Percentiles rank a stretch among this genome's conserved stretches.
Evolutionary conservation across 2,329 filamentous ascomycete species (phyloP).

Genomic region (Ustulina deusta): DNA sequence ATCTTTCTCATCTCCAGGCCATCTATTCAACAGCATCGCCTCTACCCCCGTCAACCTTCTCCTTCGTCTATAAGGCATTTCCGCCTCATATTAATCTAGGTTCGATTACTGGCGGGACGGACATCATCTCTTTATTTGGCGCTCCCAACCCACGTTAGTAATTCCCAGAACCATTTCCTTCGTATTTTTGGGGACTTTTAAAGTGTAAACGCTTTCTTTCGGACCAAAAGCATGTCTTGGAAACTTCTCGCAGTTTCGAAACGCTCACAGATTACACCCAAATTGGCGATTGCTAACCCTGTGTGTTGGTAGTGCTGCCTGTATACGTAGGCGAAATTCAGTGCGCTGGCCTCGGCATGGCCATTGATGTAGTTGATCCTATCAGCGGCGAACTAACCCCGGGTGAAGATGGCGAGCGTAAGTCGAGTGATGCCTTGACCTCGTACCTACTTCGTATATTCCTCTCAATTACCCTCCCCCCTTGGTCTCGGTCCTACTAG

Average conservation of each 20-base stretch:
- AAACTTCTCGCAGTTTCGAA: background rate
- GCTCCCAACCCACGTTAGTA: constrained; percentile 63
- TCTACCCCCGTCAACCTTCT: constrained; percentile 90
- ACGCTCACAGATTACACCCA: background rate
- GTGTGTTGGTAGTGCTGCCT: constrained; percentile 63
- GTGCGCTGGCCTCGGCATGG: constrained; percentile 82
- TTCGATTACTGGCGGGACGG: constrained; percentile 94
- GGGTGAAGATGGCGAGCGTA: constrained; percentile 78
- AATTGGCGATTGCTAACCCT: background rate
- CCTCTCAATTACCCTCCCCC: too few species aligned
- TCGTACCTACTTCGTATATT: background rate
- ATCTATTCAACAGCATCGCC: constrained; percentile 96
- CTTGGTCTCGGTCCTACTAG: background rate
- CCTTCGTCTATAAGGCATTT: constrained; percentile 88
- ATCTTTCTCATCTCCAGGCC: constrained; percentile 76
- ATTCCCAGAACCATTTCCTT: background rate
- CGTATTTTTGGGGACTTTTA: background rate
- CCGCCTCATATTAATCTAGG: constrained; percentile 84
- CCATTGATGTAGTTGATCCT: constrained; percentile 71
- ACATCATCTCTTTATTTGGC: constrained; percentile 96
- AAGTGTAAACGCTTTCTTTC: background rate
- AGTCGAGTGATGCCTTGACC: constrained; percentile 14
- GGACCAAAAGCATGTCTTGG: background rate
- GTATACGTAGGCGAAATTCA: constrained; percentile 81
- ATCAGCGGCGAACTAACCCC: constrained; percentile 67